Evolutionary conservation across 2,329 filamentous ascomycete species (phyloP).

Genomic region (Aspergillus quadrilineatus): DNA sequence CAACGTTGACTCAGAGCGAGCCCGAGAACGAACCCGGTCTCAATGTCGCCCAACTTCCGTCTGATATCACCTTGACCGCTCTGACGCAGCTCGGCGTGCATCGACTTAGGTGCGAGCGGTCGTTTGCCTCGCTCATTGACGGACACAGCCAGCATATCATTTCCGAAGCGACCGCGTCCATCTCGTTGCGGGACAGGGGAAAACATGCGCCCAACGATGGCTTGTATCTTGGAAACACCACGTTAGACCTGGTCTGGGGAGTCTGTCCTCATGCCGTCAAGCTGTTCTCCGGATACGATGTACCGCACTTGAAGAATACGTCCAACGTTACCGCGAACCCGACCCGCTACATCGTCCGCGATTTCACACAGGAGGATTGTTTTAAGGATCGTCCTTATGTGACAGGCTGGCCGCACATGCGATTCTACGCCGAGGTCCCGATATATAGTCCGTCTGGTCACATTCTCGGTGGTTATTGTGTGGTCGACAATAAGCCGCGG

Average conservation of each 20-base stretch:
- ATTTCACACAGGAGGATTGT: slow-evolving; percentile 36
- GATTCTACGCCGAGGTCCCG: slow-evolving; percentile 61
- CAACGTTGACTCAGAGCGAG: background rate
- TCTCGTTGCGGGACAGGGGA: slow-evolving; percentile 25
- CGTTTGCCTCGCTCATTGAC: slow-evolving; percentile 53
- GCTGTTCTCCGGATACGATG: slow-evolving; percentile 1
- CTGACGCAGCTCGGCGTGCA: slow-evolving; percentile 51
- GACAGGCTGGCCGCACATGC: slow-evolving; percentile 30
- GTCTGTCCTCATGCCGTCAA: slow-evolving; percentile 5
- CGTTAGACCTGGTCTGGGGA: slow-evolving; percentile 3
- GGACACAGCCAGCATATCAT: slow-evolving; percentile 47
- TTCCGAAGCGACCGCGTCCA: slow-evolving; percentile 50
- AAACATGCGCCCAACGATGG: slow-evolving; percentile 17
- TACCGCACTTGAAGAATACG: slow-evolving; percentile 4
- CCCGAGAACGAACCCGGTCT: background rate
- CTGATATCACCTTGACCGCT: slow-evolving; percentile 41
- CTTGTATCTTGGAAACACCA: slow-evolving; percentile 22
- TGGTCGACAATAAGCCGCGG: slow-evolving; percentile 58
- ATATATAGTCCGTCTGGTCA: slow-evolving; percentile 56
- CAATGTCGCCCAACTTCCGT: background rate
- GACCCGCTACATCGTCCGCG: slow-evolving; percentile 32
- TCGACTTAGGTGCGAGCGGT: slow-evolving; percentile 42
- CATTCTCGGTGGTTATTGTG: slow-evolving; percentile 58
- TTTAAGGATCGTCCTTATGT: slow-evolving; percentile 37
- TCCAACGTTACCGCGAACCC: background rate